Conservation (phyloP, 768 basidiomycete species). For the Daedalea quercina region DNA sequence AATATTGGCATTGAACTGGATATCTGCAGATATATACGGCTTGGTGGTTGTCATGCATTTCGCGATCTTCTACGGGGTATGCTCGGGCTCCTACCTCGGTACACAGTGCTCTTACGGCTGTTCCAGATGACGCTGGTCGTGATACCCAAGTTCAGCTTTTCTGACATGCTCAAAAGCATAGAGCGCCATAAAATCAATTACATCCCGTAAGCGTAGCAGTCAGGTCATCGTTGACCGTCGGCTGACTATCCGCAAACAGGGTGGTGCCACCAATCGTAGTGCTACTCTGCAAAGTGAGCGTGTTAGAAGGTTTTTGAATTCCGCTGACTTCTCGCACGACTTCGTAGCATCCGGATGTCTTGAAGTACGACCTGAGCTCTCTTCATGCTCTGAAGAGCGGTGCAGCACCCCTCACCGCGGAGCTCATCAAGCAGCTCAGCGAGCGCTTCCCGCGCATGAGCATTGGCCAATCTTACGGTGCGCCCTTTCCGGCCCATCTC, state of each 20-base stretch:
- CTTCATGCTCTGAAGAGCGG: slow-evolving; percentile 34
- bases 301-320: no score
- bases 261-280: slow-evolving; percentile 31
- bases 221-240: neutral
- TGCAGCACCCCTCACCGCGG: slow-evolving; percentile 51
- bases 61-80: slow-evolving; percentile 22
- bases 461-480: slow-evolving; percentile 57
- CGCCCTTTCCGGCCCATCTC: no score
- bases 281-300: slow-evolving; percentile 27
- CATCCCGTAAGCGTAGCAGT: slow-evolving; percentile 18
- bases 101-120: neutral
- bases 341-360: slow-evolving; percentile 32
- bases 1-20: no score
- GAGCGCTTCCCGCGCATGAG: slow-evolving; percentile 41
- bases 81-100: neutral
- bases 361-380: slow-evolving; percentile 35
- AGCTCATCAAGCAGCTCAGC: slow-evolving; percentile 40
- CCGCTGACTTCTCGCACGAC: neutral
- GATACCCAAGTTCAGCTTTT: slow-evolving; percentile 27
- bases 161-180: slow-evolving; percentile 28
- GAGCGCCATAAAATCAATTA: slow-evolving; percentile 28
- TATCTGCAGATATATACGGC: slow-evolving; percentile 38
- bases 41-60: slow-evolving; percentile 25
- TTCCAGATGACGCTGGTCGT: slow-evolving; percentile 25
- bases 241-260: slow-evolving; percentile 16